A percentile compares a stretch with the other conserved stretches of the same genome.
Conservation (phyloP, 2,329 filamentous ascomycete species). For the Xylariaceae sp. region DNA sequence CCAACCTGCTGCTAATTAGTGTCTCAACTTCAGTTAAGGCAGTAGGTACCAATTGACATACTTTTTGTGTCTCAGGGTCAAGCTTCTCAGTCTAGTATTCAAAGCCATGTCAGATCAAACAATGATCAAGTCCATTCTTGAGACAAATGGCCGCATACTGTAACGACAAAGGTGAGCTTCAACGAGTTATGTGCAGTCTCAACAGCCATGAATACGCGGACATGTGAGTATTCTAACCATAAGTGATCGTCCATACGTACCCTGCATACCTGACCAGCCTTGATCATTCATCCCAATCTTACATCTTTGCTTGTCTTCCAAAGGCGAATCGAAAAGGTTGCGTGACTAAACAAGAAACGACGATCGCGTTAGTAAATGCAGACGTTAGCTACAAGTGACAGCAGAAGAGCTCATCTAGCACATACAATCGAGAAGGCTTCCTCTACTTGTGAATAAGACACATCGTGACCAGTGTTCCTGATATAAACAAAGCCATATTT, state of each 20-base stretch:
- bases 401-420: background rate
- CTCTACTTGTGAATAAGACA: constrained; percentile 63
- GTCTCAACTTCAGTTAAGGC: background rate
- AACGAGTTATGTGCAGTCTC: too few species aligned
- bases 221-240: too few species aligned
- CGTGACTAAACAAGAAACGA: constrained; percentile 50
- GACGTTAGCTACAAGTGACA: background rate
- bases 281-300: constrained; percentile 76
- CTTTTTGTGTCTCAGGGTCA: constrained; percentile 77
- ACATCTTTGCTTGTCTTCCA: constrained; percentile 69
- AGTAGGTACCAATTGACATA: constrained; percentile 40
- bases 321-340: constrained; percentile 67
- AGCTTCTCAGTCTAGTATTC: constrained; percentile 63
- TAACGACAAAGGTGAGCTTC: too few species aligned
- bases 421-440: constrained; percentile 70
- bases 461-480: constrained; percentile 66
- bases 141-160: too few species aligned
- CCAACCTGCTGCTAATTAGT: constrained; percentile 51
- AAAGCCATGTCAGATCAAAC: too few species aligned
- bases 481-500: constrained; percentile 89
- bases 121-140: too few species aligned
- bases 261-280: constrained; percentile 83
- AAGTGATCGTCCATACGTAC: too few species aligned
- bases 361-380: background rate
- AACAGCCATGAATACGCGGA: too few species aligned